Conservation (phyloP, 768 basidiomycete genomes). For the Phanerodontia chrysosporium region DNA sequence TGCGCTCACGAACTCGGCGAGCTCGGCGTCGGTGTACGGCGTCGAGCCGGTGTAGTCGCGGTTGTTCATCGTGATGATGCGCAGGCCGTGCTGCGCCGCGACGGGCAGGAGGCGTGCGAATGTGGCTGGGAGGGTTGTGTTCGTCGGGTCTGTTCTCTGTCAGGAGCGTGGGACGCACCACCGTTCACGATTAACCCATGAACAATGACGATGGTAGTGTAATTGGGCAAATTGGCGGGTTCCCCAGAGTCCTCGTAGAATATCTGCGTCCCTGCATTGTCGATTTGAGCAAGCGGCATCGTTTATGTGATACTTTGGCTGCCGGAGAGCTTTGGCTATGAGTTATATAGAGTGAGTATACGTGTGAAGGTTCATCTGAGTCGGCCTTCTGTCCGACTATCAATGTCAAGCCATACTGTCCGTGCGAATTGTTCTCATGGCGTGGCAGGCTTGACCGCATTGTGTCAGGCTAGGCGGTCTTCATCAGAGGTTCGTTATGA, state of each 20-base stretch:
- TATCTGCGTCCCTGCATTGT: constrained; percentile 6
- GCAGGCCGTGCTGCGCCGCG: constrained; percentile 25
- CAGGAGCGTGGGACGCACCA: constrained; percentile 1
- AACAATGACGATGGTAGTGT: constrained; percentile 14
- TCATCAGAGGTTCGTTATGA: no score
- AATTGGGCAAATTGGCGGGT: constrained; percentile 1
- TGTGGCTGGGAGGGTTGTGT: constrained; percentile 6
- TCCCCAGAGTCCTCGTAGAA: constrained; percentile 19
- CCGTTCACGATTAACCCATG: constrained; percentile 13
- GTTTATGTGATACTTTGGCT: not conserved
- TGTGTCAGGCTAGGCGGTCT: no score
- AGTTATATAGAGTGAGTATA: no score
- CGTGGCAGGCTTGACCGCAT: no score
- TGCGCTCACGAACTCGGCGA: constrained; percentile 13
- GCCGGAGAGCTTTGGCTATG: no score
- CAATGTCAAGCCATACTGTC: no score
- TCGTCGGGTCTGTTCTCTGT: not conserved
- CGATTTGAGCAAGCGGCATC: constrained; percentile 15
- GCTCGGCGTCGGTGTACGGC: constrained; percentile 26
- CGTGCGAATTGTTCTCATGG: no score
- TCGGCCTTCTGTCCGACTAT: no score
- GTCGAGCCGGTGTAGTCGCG: constrained; percentile 35
- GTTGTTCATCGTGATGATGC: constrained; percentile 34
- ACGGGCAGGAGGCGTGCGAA: constrained; percentile 29
- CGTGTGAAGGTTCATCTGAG: no score